Evolutionary conservation across 139 green algal species (phyloP), one percentile per base, ranked within the genome.

Genomic region (Prasinococcaceae sp.): DNA sequence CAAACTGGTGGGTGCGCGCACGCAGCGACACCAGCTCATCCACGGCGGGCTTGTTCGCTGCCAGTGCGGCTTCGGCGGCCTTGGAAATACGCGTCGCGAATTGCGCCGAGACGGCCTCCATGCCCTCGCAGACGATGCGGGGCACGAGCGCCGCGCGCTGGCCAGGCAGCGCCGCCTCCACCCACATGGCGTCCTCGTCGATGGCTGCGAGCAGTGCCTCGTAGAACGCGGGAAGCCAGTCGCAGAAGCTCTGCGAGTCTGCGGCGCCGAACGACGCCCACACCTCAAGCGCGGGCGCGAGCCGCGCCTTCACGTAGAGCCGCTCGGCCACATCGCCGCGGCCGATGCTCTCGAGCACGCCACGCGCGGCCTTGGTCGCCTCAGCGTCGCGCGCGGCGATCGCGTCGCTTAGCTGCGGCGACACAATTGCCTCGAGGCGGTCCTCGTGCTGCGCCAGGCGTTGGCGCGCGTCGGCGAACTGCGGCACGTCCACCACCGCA

Each of bases 371-470:
- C 2, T 55, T 50, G 3, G 40, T 54, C 9, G 50, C 30, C 19
- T 66, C 57, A 12, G 50, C 62, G 35, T 75, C 61, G 14, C 42
- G 19, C 30, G 37, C 24, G 0, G 71, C 55, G n/a, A 94, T 55
- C 8, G 83, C 81, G 20, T 77, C 65, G 0, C 52, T 65, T 25
- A 95, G 74, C 27, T 59, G 53, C 4, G 71, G 79, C 68, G 90
- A 74, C 36, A 90, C 74, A 41, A 80, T 58, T 30, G 43, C 25
- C 40, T 84, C 66, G 53, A 94, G 76, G 1, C 84, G 53, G 51
- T 87, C 79, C 60, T 95, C 82, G 29, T 94, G 63, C 12, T 58
- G 54, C 8, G 39, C 45, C 45, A 86, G 73, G 53, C 58, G 60
- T 10, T 70, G 38, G 28, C 60, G 53, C 17, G 69, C 76, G 40